Evolutionary conservation across 2,329 filamentous ascomycete species (phyloP), one percentile per base, ranked within the genome.

Genomic region (Myotisia sp.): DNA sequence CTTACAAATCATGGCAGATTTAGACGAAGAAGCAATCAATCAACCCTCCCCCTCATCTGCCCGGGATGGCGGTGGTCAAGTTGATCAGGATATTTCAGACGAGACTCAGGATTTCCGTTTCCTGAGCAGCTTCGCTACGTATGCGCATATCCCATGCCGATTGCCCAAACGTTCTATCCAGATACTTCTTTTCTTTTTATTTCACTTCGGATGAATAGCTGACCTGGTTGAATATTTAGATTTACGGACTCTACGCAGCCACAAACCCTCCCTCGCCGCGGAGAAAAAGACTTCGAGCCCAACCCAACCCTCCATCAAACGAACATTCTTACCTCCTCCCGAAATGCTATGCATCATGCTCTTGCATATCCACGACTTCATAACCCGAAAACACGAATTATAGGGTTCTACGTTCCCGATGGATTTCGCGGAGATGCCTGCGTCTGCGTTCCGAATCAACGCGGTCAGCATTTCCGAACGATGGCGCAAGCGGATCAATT

Each of bases 261-360:
- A n/a, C 42, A 54, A 10, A 46, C 74, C 46, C 70, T 86, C 7
- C 84, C 92, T 22, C 85, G 87, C 44, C 83, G 85, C 43, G 90
- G 90, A 40, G 85, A 92, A 55, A 98, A 98, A 58, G 90, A 98
- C 61, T 98, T 94, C 55, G 90, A 95, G 60, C 77, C 81, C 18
- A 85, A 95, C 58, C 81, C 82, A 30, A 95, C 90, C 2, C 71
- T 73, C 20, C 74, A 81, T 20, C 90, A 98, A 58, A 74, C 78
- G 44, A 68, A 71, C 37, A 72, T 78, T 6, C 74, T 98, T 33
- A 79, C 84, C 49, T 72, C 80, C 29, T 92, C 84, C 42, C 76
- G 87, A 36, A 68, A 71, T 45, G 87, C 86, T 13, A 90, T 98
- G 79, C 81, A 92, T 56, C 76, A 84, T 47, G 86, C 87, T 2